A percentile compares a stretch with the other conserved stretches of the same genome.
Evolutionary conservation across 805 yeast species (phyloP).

Genomic region (Clavispora phyllophila): DNA sequence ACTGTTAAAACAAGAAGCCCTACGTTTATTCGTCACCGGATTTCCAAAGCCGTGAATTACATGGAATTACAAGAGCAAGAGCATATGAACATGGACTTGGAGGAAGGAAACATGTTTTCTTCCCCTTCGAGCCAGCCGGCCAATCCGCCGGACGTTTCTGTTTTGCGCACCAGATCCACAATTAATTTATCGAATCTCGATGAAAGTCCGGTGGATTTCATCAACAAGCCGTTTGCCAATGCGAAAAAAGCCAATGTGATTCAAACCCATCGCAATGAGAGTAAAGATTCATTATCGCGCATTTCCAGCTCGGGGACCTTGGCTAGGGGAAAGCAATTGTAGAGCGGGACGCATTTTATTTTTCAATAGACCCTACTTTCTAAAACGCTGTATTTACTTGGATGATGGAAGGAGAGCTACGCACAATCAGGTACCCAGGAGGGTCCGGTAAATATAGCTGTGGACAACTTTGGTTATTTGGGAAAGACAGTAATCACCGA

Average conservation of each 20-base stretch:
- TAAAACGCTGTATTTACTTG: too few relatives aligned
- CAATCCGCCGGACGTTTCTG: conserved; percentile 14
- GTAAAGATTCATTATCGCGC: conserved; percentile 10
- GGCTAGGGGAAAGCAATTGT: neutral
- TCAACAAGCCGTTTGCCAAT: conserved; percentile 31
- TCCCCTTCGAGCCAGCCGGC: conserved; percentile 15
- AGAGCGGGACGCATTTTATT: neutral
- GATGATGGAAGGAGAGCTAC: too few relatives aligned
- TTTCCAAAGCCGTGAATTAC: conserved; percentile 13
- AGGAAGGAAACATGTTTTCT: conserved; percentile 27
- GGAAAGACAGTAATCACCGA: too few relatives aligned
- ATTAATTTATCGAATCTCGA: conserved; percentile 22
- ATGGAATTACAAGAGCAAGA: conserved; percentile 17
- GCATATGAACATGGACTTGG: conserved; percentile 22
- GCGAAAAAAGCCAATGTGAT: conserved; percentile 5
- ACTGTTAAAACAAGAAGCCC: conserved; percentile 7
- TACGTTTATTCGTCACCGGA: conserved; percentile 20
- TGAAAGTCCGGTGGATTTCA: conserved; percentile 19
- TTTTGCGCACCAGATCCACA: conserved; percentile 34
- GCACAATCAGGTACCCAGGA: too few relatives aligned
- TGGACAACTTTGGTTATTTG: too few relatives aligned
- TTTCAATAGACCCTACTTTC: neutral
- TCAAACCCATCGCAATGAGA: conserved; percentile 7
- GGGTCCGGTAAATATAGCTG: too few relatives aligned
- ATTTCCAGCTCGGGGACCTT: conserved; percentile 8